phyloP scores from a whole-genome alignment of 2,329 filamentous ascomycete genomes.

The Trichoderma sp. region DNA sequence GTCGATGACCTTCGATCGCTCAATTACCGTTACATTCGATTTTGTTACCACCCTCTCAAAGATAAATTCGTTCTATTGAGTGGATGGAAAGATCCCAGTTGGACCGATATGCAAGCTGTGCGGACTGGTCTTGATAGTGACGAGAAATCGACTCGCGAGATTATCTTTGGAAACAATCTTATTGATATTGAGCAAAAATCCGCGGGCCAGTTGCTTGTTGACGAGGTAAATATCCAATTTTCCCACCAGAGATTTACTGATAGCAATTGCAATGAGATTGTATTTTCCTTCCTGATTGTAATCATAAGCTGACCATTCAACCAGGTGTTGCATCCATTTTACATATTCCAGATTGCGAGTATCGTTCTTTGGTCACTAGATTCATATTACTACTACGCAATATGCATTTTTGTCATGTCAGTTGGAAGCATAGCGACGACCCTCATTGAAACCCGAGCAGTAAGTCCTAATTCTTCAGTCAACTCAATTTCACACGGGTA shows the following conservation, averaged over 20 bases:
- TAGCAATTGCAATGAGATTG: background rate
- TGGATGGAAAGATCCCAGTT: slow-evolving; percentile 92
- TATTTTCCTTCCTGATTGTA: too few species aligned
- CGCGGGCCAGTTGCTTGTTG: slow-evolving; percentile 76
- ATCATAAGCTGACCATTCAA: background rate
- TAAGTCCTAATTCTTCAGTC: slow-evolving; percentile 41
- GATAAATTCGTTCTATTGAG: slow-evolving; percentile 86
- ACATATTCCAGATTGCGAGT: slow-evolving; percentile 96
- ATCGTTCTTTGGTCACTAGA: slow-evolving; percentile 93
- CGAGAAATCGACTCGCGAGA: slow-evolving; percentile 78
- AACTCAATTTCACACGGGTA: background rate
- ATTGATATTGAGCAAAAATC: slow-evolving; percentile 95
- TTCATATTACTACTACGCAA: slow-evolving; percentile 96
- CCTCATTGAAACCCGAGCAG: slow-evolving; percentile 82
- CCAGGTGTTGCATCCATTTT: slow-evolving; percentile 92
- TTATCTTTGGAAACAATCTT: slow-evolving; percentile 84
- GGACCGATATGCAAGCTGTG: slow-evolving; percentile 75
- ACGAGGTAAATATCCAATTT: slow-evolving; percentile 62
- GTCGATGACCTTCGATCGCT: slow-evolving; percentile 73
- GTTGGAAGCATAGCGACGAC: slow-evolving; percentile 88
- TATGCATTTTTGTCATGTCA: slow-evolving; percentile 93
- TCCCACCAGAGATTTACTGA: slow-evolving; percentile 4
- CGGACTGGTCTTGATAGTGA: slow-evolving; percentile 83
- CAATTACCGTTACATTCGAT: slow-evolving; percentile 91
- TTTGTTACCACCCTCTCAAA: slow-evolving; percentile 85